Evolutionary conservation across 768 basidiomycete species (phyloP), one percentile per base, ranked within the genome.

Genomic region (Sistotremastrum suecicum): DNA sequence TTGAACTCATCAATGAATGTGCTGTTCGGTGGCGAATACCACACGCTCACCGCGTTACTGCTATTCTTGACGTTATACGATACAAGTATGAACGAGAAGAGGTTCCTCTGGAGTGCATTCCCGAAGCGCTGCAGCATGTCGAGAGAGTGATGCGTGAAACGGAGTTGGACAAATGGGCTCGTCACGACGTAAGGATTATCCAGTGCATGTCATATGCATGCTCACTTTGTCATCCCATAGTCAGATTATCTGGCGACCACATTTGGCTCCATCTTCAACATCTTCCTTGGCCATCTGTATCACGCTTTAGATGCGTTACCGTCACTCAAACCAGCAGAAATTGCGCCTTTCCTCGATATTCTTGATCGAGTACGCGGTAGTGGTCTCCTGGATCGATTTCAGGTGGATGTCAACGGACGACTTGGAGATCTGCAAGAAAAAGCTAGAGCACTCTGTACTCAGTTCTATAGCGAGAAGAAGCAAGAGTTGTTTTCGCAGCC

Each of bases 21-120:
- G 88, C 88, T 3, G 53, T 84, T 48, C 72, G 89, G 37, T 98
- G 95, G 95, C 71, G 94, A 41, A 80, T 98, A 50, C 75, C 78
- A 2, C 80, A 82, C 50, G 66, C 82, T 11, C 86, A 83, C 57
- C 78, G 85, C 34, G 79, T 74, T 1, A 71, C 79, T 7, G 81
- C 79, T 56, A 95, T 92, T 66, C 63, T 95, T 54, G 83, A 87
- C 45, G 69, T 89, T 44, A 86, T 97, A 44, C 82, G 78, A 50
- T 77, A 82, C 42, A 80, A 90, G 58, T 95, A 83, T 57, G 85
- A 91, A 63, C 75, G 83, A 34, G 81, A 84, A 50, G 81, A 90
- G 51, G 87, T 98, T 4, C 95, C 95, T 2, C 66, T 94, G 57
- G 94, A 94, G 56, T 98, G 95, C 60, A 77, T 98, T 44, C 84